These are phyloP conservation scores for Leishmania gerbilli DNA, from an alignment of 208 protist species.

Conservation along the genomic window DNA sequence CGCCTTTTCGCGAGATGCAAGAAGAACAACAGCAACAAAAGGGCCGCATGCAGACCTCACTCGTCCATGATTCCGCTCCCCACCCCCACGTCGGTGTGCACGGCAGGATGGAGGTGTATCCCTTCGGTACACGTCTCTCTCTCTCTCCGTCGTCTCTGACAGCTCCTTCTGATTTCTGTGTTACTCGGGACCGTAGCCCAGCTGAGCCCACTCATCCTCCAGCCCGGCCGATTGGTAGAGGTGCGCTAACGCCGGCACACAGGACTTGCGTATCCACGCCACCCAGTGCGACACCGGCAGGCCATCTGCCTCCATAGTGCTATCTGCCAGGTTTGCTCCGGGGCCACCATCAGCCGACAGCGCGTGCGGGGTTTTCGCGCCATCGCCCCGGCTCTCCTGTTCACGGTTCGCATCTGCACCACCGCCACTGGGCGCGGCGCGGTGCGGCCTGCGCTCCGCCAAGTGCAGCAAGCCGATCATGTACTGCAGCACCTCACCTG, in stretches of 20 bases:
- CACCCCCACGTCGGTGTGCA: background rate
- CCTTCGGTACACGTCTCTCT: background rate
- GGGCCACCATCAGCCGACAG: background rate
- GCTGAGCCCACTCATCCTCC: constrained; percentile 20
- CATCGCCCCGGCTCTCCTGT: background rate
- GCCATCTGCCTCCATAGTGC: constrained; percentile 6
- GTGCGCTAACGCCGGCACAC: constrained; percentile 28
- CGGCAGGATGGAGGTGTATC: background rate
- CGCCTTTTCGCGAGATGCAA: background rate
- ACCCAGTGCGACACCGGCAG: constrained; percentile 8
- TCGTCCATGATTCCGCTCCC: background rate
- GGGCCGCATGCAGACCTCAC: background rate
- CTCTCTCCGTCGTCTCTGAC: background rate
- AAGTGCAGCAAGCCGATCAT: constrained; percentile 32
- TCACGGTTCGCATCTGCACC: background rate
- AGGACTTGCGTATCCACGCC: constrained; percentile 20
- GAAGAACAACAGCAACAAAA: background rate
- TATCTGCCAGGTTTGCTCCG: background rate
- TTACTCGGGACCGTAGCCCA: constrained; percentile 3
- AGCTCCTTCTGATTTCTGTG: background rate
- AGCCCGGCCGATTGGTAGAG: constrained; percentile 22
- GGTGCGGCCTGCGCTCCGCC: constrained; percentile 6
- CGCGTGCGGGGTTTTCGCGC: background rate
- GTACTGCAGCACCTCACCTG: constrained; percentile 39
- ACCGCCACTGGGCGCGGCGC: background rate